These are phyloP conservation scores for Ochetophila trinervis DNA, from an alignment of 306 rosid species.

Conservation along the genomic window DNA sequence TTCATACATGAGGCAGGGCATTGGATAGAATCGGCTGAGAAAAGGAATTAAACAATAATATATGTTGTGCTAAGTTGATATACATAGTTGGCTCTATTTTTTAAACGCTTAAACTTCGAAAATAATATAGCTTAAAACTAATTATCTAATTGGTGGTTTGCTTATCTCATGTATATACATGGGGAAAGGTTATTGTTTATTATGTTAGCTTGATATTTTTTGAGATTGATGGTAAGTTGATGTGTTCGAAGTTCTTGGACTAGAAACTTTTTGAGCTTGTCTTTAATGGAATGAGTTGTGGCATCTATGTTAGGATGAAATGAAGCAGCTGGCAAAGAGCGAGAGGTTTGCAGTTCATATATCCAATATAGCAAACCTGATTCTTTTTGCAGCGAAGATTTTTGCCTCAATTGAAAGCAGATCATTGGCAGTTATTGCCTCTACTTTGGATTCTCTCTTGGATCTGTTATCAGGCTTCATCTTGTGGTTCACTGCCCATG, in stretches of 20 bases:
- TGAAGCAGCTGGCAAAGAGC: constrained; percentile 59
- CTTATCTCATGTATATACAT: too few relatives aligned
- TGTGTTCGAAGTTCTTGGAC: background rate
- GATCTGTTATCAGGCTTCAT: constrained; percentile 87
- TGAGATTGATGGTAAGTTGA: too few relatives aligned
- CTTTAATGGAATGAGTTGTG: background rate
- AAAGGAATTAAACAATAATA: too few relatives aligned
- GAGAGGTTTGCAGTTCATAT: constrained; percentile 55
- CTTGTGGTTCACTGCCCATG: constrained; percentile 68
- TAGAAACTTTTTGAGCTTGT: background rate
- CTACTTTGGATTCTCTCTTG: constrained; percentile 78
- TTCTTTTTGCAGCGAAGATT: constrained; percentile 68
- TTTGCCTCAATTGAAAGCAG: constrained; percentile 65
- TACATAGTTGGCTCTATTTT: too few relatives aligned
- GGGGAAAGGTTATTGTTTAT: too few relatives aligned
- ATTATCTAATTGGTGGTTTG: too few relatives aligned
- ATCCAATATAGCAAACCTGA: constrained; percentile 58
- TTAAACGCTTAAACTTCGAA: too few relatives aligned
- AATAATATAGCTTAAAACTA: too few relatives aligned
- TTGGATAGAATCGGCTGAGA: too few relatives aligned
- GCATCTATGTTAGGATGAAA: constrained; percentile 42
- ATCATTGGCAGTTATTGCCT: constrained; percentile 79
- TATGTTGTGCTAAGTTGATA: too few relatives aligned
- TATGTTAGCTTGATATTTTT: too few relatives aligned
- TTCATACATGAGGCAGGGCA: too few relatives aligned